Percentiles rank a stretch among this genome's conserved stretches.
Conservation (phyloP, 139 green algal species). For the Chlamydomonas sphaeroides region DNA sequence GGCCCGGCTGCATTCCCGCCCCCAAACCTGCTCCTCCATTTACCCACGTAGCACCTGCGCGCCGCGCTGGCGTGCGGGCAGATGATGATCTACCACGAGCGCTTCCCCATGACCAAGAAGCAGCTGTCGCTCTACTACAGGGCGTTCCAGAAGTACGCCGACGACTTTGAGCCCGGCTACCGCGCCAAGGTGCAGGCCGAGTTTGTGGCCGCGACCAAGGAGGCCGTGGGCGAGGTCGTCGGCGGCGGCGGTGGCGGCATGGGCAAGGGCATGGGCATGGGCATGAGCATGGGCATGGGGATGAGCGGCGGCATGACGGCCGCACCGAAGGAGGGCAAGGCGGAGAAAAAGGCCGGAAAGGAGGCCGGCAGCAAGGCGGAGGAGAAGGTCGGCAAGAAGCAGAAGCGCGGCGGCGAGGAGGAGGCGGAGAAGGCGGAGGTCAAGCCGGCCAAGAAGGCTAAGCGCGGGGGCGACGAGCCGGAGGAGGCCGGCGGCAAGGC, state of each 20-base stretch:
- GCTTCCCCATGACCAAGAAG: constrained; percentile 53
- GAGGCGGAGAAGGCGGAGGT: background rate
- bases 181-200: constrained; percentile 45
- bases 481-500: background rate
- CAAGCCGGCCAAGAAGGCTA: constrained; percentile 2
- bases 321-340: background rate
- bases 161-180: constrained; percentile 51
- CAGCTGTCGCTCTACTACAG: constrained; percentile 61
- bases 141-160: constrained; percentile 42
- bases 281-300: background rate
- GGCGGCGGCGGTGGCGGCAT: background rate
- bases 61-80: constrained; percentile 58
- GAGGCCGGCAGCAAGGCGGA: background rate
- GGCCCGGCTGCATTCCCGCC: too few species aligned
- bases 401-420: background rate
- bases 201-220: constrained; percentile 46
- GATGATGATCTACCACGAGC: constrained; percentile 74
- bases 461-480: background rate
- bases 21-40: too few species aligned
- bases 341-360: too few species aligned
- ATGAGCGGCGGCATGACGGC: background rate
- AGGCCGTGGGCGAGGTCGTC: background rate
- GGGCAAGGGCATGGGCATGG: background rate
- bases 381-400: background rate
- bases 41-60: too few species aligned